Percentiles rank a stretch among this genome's conserved stretches.
Conservation (phyloP, 2,329 filamentous ascomycete species). For the Cryphonectria parasitica region DNA sequence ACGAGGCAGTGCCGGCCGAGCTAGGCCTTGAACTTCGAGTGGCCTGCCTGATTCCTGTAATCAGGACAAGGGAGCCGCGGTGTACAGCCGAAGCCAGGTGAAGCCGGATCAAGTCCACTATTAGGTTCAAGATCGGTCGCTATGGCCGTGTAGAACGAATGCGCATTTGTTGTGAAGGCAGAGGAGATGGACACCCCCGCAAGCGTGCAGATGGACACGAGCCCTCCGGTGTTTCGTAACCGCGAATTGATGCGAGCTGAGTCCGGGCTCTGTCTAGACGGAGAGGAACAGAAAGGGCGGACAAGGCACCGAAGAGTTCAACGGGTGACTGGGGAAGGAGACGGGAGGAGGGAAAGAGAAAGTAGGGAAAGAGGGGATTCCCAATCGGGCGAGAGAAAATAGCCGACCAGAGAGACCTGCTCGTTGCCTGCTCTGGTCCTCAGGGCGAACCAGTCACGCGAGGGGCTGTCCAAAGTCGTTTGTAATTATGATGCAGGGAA, state of each 20-base stretch:
- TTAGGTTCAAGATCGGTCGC: not conserved
- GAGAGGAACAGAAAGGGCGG: not conserved
- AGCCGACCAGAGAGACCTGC: conserved; percentile 2
- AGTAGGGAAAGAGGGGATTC: conserved; percentile 1
- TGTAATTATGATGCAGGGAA: not conserved
- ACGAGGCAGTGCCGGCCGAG: not conserved
- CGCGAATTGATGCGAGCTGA: not conserved
- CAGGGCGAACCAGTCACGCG: not conserved
- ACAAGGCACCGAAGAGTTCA: not conserved
- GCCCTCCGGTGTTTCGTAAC: not conserved
- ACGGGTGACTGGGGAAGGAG: not conserved
- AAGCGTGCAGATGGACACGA: conserved; percentile 3
- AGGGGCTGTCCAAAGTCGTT: not conserved
- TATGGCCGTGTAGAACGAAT: not conserved
- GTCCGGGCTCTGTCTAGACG: not conserved
- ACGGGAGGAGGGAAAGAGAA: not conserved
- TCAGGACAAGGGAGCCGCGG: not conserved
- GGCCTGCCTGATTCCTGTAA: not conserved
- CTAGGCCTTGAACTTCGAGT: not conserved
- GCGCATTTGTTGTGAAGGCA: not conserved
- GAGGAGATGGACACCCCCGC: not conserved
- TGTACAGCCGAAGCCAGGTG: not conserved
- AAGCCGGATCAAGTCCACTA: not conserved
- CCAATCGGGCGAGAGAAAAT: conserved; percentile 5
- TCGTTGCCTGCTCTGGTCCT: not conserved